Evolutionary conservation across 1,284 basidiomycete species (phyloP).

Genomic region (Marasmius tenuissimus): DNA sequence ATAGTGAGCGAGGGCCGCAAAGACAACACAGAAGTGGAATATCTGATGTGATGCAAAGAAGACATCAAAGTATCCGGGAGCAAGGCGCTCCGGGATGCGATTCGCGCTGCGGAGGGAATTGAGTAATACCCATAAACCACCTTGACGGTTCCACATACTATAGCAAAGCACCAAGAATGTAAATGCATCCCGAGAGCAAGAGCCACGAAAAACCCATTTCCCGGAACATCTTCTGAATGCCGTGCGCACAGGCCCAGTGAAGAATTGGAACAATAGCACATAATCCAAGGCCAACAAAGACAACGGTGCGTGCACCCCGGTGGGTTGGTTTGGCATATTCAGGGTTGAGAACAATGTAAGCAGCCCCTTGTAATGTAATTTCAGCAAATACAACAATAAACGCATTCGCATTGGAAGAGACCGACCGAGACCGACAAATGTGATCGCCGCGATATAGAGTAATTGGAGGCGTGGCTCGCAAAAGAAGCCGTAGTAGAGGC

Average conservation of each 20-base stretch:
- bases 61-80: constrained; percentile 81
- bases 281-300: constrained; percentile 82
- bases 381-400: neutral
- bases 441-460: constrained; percentile 56
- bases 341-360: constrained; percentile 79
- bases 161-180: constrained; percentile 76
- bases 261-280: constrained; percentile 71
- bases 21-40: constrained; percentile 82
- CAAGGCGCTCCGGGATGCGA: constrained; percentile 78
- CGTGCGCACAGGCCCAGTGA: constrained; percentile 65
- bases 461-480: constrained; percentile 55
- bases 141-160: constrained; percentile 60
- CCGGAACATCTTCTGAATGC: constrained; percentile 49
- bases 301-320: constrained; percentile 74
- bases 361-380: constrained; percentile 45
- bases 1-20: constrained; percentile 80
- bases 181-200: constrained; percentile 64
- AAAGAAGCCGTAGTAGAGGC: constrained; percentile 72
- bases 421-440: constrained; percentile 62
- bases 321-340: constrained; percentile 77
- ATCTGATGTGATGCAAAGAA: constrained; percentile 84
- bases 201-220: constrained; percentile 76
- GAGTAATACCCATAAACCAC: constrained; percentile 15
- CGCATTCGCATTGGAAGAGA: constrained; percentile 11
- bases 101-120: constrained; percentile 60